Base-by-base conservation (phyloP, 345 rosid genomes). In the Chamaenerion angustifolium region DNA sequence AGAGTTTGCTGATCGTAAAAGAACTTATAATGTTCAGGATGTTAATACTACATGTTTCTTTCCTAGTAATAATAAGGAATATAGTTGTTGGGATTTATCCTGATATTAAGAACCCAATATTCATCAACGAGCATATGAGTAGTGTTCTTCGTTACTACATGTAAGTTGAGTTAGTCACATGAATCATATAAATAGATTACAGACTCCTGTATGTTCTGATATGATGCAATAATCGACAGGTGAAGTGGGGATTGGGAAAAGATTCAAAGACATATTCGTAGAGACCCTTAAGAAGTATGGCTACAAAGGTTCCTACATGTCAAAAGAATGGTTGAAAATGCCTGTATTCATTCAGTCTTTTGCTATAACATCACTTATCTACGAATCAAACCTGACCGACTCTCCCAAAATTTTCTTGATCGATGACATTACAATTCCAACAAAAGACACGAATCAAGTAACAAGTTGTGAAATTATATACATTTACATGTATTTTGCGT, bases 361-460 rank as follows among this genome's bases (percentile, higher is more conserved):
- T n/a, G 75, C 78, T 15, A 69, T 72, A 18, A 63, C 62, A 27
- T 69, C 72, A 8, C 78, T 73, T 0, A 55, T 66, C 11, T 66
- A 73, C 35, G 37, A 60, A 45, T 57, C 75, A 40, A 66, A 73
- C 40, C 43, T 60, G 48, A 69, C 67, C 0, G 69, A 73, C 55
- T 60, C 42, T 8, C 78, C 75, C 21, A 69, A 66, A 42, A 16
- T 73, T 19, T 58, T 73, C 59, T 45, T 69, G 61, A 73, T 73
- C 4, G 72, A 69, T 44, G 68, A 69, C 1, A 40, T 61, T 17
- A 60, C 64, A 5, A 53, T 54, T 2, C 61, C 58, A 41, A 69
- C 78, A 12, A 59, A 73, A 44, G 78, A 73, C 67, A 73, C 78
- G 41, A 69, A 73, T 44, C 75, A 66, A 75, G 78, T 73, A 21